Evolutionary conservation across 805 yeast genomes (phyloP), one percentile per base, ranked within the genome.

Genomic region (Brettanomyces nanus): DNA sequence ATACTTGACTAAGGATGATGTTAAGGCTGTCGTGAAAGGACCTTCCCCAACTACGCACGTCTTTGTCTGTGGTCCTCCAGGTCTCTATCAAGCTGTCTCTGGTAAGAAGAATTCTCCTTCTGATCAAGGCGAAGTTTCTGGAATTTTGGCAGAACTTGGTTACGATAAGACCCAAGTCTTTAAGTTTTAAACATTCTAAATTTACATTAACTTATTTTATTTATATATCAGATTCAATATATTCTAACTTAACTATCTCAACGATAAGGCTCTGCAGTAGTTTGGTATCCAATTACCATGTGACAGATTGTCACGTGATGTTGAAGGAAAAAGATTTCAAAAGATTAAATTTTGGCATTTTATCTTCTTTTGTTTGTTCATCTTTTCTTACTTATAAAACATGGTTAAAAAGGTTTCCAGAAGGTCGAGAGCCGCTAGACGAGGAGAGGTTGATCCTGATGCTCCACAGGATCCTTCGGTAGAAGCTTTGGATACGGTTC

Each of bases 1-100:
- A 37, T 82, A 60, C 72, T 82, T 92, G 56, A 62, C 82, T 59
- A 78, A 81, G 66, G 95, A 84, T 6, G 78, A 69, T 63, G 67
- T 90, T 58, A 56, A 67, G 46, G 58, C 66, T 43, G 63, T 74
- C 59, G 62, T 85, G 47, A 78, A 90, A 41, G 68, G 71, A 47
- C 80, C 96, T 26, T 54, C 71, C 17, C 69, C 64, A 35, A 82
- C 76, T 41, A 68, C 74, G 52, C 82, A 80, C 56, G 73, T 89
- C 41, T 90, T 84, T 52, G 83, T 90, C 40, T 92, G 98, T 64
- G 98, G 98, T 40, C 98, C 98, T 43, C 95, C 95, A 54, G 83
- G 84, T 30, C 71, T 92, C 59, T 85, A 85, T 79, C 71, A 81
- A 39, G 87, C 95, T 41, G 55, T 87, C 49, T 85, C 95, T 20